A percentile compares a stretch with the other conserved stretches of the same genome.
These are phyloP conservation scores for Fagopyrum homotropicum DNA, from an alignment of 148 eudicot genomes.

Conservation along the genomic window DNA sequence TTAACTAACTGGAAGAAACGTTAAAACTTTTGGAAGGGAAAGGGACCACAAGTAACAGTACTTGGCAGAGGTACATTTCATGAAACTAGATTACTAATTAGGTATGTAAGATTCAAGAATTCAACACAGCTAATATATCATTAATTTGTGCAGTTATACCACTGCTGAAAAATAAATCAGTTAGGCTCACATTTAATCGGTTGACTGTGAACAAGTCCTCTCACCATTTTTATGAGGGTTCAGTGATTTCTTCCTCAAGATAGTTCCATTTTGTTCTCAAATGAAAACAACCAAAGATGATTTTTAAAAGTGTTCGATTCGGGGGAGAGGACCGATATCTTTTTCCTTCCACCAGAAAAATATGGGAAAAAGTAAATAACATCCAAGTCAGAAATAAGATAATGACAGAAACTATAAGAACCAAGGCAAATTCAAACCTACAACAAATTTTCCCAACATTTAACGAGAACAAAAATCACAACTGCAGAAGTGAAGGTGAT, in stretches of 20 bases:
- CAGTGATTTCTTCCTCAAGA: background rate
- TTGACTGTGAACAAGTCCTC: background rate
- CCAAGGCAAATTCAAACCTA: slow-evolving; percentile 4
- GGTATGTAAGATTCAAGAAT: background rate
- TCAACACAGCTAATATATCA: background rate
- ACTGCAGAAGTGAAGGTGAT: slow-evolving; percentile 1
- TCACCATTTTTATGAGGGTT: background rate
- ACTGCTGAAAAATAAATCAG: background rate
- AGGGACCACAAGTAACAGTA: background rate
- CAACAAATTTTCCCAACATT: background rate
- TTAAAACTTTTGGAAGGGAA: background rate
- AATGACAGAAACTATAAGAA: background rate
- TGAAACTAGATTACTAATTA: background rate
- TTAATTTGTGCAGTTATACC: background rate
- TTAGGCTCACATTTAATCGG: background rate
- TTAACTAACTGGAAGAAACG: background rate
- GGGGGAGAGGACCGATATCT: background rate
- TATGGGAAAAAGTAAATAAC: background rate
- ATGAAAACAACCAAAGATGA: background rate
- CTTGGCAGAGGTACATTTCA: background rate
- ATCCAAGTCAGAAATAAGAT: background rate
- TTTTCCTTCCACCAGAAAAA: background rate
- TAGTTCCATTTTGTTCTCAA: background rate
- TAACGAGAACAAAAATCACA: background rate
- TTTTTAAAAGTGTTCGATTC: background rate